These are phyloP conservation scores for Fusarium kyushuense DNA, from an alignment of 2,329 filamentous ascomycete species.

Conservation along the genomic window DNA sequence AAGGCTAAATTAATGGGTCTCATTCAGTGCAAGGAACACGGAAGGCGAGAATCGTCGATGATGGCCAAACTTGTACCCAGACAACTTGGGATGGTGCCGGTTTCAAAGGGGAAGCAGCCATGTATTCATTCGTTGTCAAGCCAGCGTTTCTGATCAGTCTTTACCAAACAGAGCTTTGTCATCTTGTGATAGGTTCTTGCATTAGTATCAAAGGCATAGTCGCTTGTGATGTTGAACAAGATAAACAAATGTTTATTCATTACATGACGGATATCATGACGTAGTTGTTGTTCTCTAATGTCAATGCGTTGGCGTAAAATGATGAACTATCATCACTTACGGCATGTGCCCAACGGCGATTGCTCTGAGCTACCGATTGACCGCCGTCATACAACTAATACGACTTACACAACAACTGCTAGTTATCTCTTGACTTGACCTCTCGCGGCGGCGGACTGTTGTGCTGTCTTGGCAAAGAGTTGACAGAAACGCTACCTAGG, in stretches of 20 bases:
- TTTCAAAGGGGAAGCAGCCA: constrained; percentile 9
- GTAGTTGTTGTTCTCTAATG: neutral
- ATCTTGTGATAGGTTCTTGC: constrained; percentile 9
- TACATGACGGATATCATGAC: neutral
- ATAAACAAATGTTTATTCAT: neutral
- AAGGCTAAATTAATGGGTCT: constrained; percentile 24
- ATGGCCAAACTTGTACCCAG: constrained; percentile 25
- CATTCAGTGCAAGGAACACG: constrained; percentile 26
- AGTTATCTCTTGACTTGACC: neutral
- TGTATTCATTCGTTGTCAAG: constrained; percentile 21
- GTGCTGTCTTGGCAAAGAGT: neutral
- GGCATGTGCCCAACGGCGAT: neutral
- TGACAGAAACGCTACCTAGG: neutral
- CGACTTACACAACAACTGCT: neutral
- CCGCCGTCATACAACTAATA: constrained; percentile 12
- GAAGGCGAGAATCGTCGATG: constrained; percentile 23
- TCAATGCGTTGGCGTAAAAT: constrained; percentile 10
- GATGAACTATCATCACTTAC: neutral
- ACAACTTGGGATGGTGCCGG: constrained; percentile 15
- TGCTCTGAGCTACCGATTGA: neutral
- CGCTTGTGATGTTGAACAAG: neutral
- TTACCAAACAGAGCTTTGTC: neutral
- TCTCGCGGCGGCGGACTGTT: neutral
- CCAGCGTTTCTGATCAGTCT: neutral
- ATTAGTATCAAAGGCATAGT: neutral